Base-by-base conservation (phyloP, 2,329 filamentous ascomycete genomes). In the Ophidiomyces ophidiicola region DNA sequence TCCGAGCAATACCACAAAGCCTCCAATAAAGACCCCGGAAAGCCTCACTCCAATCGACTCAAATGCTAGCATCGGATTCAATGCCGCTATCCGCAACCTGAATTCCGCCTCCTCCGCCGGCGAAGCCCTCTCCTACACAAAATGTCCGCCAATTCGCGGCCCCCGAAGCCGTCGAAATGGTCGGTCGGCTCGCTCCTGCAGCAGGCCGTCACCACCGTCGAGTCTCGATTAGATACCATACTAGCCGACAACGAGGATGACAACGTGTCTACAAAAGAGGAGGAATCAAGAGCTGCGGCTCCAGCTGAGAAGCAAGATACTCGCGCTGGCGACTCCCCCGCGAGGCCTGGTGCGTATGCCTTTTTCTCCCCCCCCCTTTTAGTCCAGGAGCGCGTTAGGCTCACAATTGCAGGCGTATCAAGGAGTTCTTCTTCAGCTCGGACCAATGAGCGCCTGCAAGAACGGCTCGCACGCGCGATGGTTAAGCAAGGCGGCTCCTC, bases 191-290 rank as follows among this genome's bases (percentile, higher is more conserved):
- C 76, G 21, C 80, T 94, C 56, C 71, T 94, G 44, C 82, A 86
- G 48, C 84, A 88, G 61, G 87, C 88, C 47, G 85, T 96, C 44
- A 86, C 87, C 39, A 87, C 87, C 44, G 82, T 98, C 42, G 90
- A 98, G 64, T 92, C 87, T 44, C 78, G 83, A 30, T 73, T 98
- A 44, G 90, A 98, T 59, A 87, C 76, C 35, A 93, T 98, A 43
- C 72, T 98, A 44, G 78, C 85, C 39, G 87, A 94, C 49, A 78
- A 83, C 40, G 76, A 80, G 30, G 30, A 39, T 14, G 73, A 74
- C 41, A 25, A 38, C 47, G n/a, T 42, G 49, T 42, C 50, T 36
- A 60, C 54, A 31, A 43, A 44, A 21, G 42, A 49, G 19, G 43
- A 47, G 8, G 41, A 47, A 46, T 58, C 47, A 44, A 49, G 51